These are phyloP conservation scores for Candida pini DNA, from an alignment of 805 yeast genomes.

Conservation along the genomic window DNA sequence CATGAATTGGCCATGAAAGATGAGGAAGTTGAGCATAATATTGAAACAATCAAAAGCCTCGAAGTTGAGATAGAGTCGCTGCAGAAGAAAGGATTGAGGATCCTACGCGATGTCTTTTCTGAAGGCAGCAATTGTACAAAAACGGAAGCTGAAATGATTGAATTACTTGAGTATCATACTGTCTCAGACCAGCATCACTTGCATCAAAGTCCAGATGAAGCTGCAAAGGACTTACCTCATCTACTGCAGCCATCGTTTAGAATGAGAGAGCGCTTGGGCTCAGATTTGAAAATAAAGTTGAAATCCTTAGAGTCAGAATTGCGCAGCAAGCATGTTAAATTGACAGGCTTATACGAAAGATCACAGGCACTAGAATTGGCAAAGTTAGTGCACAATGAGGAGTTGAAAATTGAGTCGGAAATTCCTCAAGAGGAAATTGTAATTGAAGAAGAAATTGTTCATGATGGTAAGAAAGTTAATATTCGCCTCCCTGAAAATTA, in stretches of 20 bases:
- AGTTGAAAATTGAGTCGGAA: constrained; percentile 15
- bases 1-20: constrained; percentile 38
- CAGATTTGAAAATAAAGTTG: constrained; percentile 5
- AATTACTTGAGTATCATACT: constrained; percentile 5
- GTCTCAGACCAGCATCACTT: background rate
- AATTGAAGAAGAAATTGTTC: constrained; percentile 4
- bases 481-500: constrained; percentile 7
- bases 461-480: background rate
- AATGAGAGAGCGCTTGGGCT: constrained; percentile 1
- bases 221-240: background rate
- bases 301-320: constrained; percentile 11
- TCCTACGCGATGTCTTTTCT: constrained; percentile 14
- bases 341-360: constrained; percentile 43
- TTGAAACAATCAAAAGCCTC: constrained; percentile 35
- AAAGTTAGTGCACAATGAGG: constrained; percentile 51
- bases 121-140: constrained; percentile 11
- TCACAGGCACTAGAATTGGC: constrained; percentile 61
- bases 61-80: constrained; percentile 33
- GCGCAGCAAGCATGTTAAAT: constrained; percentile 26
- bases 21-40: constrained; percentile 45
- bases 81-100: constrained; percentile 13
- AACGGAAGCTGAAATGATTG: constrained; percentile 7
- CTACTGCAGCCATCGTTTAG: constrained; percentile 6
- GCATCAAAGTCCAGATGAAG: background rate
- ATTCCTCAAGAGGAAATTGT: constrained; percentile 7